Evolutionary conservation across 2,329 filamentous ascomycete species (phyloP), one percentile per base, ranked within the genome.

Genomic region (Talaromyces amestolkiae): DNA sequence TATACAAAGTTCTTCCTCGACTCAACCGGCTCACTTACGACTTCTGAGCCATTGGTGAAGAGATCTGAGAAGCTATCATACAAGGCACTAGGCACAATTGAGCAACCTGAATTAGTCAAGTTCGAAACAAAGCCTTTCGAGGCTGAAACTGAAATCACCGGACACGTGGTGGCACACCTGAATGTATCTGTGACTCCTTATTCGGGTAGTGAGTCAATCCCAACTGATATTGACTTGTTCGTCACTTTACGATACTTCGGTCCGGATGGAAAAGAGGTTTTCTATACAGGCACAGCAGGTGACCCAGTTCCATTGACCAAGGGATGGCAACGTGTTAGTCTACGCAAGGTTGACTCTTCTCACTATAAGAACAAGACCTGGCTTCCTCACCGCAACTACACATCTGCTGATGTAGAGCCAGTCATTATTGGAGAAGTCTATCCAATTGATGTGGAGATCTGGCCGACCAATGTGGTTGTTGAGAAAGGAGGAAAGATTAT

Each of bases 101-200:
- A 87, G 0, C 79, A 83, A 10, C 83, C 82, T 0, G 79, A 88
- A 60, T 65, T 82, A 0, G 69, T 91, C 0, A 83, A 85, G 49
- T 91, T 91, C 73, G 80, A 77, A 0, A 89, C 85, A 0, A 65
- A 79, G 0, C 77, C 86, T 0, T 90, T 91, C 65, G 80, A 83
- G n/a, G 67, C 79, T 7, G 87, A 91, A 70, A 89, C 85, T 0
- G 89, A 91, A 71, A 85, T 92, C 63, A 91, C 89, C 0, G 89
- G 89, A 0, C 87, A 91, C 70, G 78, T 90, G 33, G 80, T 86
- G 0, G 87, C 87, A 0, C 88, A 87, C 68, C 79, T 92, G 3
- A 86, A 87, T 66, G 84, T 90, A 0, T 90, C 88, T 0, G 76
- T 81, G 41, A 80, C 75, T 2, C 72, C 81, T 0, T 71, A 79